Base-by-base conservation (phyloP, 1,139 yeast species). In the Keqinozyma sinolaborantium region DNA sequence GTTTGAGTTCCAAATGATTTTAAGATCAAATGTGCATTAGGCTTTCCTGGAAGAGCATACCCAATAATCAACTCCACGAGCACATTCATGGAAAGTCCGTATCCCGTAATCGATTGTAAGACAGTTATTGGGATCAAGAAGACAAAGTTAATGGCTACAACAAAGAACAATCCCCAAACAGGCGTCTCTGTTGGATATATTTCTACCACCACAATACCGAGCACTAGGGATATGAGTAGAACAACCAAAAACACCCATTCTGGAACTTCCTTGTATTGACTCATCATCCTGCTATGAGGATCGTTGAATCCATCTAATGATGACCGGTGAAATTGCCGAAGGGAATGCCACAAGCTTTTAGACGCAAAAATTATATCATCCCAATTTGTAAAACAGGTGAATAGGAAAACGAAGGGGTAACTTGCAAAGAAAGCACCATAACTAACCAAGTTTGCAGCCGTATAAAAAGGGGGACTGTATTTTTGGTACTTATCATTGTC, bases 1-100 rank as follows among this genome's bases (percentile, higher is more conserved):
- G 76, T 73, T 47, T 76, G 77, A 41, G 69, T 67, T 19, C 83
- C 84, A 35, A 65, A 67, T 3, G 80, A 77, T 33, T 53, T 54
- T 34, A 54, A 56, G 11, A 40, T 47, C 4, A 36, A 28, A 12
- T 50, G 49, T 13, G 54, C 36, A 5, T n/a, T n/a, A n/a, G n/a
- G n/a, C n/a, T n/a, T n/a, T 32, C 82, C 83, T 18, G 83, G 84
- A 21, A 79, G 41, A 2, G 81, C 79, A 43, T 77, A 77, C 18
- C 85, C 85, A 31, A 74, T 62, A 37, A 79, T 69, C 42, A 79
- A 59, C 49, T 79, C 83, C 23, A 75, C 77, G n/a, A n/a, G n/a
- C n/a, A n/a, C n/a, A n/a, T n/a, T n/a, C n/a, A n/a, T n/a, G n/a
- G 23, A 19, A 7, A 11, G 74, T 1, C 79, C 70, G 39, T 60